Percentiles rank a stretch among this genome's conserved stretches.
phyloP scores from a whole-genome alignment of 2,329 filamentous ascomycete genomes.

The Ophioceras dolichostomum region DNA sequence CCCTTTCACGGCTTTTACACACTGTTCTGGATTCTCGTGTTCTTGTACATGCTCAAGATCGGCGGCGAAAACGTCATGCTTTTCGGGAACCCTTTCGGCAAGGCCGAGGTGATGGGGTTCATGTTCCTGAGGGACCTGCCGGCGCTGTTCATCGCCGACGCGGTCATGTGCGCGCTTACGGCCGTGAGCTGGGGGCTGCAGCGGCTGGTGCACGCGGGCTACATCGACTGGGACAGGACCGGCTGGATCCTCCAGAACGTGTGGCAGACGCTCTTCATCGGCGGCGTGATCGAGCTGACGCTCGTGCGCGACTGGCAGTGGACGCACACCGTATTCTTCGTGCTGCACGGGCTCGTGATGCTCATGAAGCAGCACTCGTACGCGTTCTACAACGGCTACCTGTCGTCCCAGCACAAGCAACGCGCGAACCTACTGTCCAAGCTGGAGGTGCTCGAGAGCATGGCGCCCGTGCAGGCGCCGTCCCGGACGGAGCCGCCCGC shows the following conservation, averaged over 20 bases:
- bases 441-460: conserved; percentile 44
- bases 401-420: conserved; percentile 46
- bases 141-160: conserved; percentile 50
- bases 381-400: conserved; percentile 65
- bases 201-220: conserved; percentile 42
- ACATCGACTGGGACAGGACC: conserved; percentile 51
- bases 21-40: conserved; percentile 63
- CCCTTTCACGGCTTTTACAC: conserved; percentile 73
- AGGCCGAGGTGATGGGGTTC: conserved; percentile 57
- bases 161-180: conserved; percentile 54
- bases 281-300: conserved; percentile 50
- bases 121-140: conserved; percentile 48
- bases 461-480: conserved; percentile 31
- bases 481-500: conserved; percentile 27
- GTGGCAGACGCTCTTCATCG: conserved; percentile 58
- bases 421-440: conserved; percentile 29
- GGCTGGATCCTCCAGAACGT: conserved; percentile 67
- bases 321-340: conserved; percentile 71
- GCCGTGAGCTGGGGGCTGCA: conserved; percentile 56
- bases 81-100: conserved; percentile 57
- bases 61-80: conserved; percentile 54
- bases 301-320: conserved; percentile 67
- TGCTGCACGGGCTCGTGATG: conserved; percentile 62
- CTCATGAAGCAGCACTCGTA: conserved; percentile 80
- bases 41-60: conserved; percentile 53